Conservation (phyloP, 169 alveolate species). For the Plasmodium sp. region DNA sequence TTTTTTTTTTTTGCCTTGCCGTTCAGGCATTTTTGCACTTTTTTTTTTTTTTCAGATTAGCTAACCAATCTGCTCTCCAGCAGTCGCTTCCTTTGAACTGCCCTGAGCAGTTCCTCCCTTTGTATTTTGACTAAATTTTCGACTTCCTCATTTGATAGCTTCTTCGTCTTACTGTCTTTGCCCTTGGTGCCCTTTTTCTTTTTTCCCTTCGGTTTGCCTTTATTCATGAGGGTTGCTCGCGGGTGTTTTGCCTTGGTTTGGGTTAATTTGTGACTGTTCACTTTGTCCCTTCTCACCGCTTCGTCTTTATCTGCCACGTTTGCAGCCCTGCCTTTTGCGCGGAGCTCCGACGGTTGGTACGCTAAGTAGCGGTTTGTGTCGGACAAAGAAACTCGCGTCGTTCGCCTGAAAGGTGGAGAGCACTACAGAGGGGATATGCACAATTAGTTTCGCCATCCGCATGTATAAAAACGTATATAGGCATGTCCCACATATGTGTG, state of each 20-base stretch:
- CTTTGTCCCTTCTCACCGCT: background rate
- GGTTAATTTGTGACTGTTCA: background rate
- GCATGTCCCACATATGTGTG: background rate
- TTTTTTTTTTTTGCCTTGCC: background rate
- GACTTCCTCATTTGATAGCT: constrained; percentile 39
- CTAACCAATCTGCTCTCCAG: constrained; percentile 27
- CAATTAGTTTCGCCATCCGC: background rate
- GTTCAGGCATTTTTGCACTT: background rate
- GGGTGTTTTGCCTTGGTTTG: background rate
- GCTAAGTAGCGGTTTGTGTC: background rate
- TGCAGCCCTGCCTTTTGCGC: background rate
- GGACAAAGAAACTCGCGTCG: background rate
- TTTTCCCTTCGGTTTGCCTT: constrained; percentile 20
- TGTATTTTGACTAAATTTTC: constrained; percentile 35
- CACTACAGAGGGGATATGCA: background rate
- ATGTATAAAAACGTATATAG: background rate
- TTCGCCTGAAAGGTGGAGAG: background rate
- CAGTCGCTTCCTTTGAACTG: constrained; percentile 39
- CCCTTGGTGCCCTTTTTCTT: constrained; percentile 7
- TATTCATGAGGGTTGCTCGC: constrained; percentile 15
- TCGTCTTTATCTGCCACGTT: background rate
- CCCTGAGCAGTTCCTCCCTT: constrained; percentile 36
- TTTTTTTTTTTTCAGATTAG: constrained; percentile 11
- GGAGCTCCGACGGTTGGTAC: background rate
- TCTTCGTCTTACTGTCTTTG: constrained; percentile 9